These are phyloP conservation scores for Cytospora chrysosperma DNA, from an alignment of 2,329 filamentous ascomycete species.

Conservation along the genomic window DNA sequence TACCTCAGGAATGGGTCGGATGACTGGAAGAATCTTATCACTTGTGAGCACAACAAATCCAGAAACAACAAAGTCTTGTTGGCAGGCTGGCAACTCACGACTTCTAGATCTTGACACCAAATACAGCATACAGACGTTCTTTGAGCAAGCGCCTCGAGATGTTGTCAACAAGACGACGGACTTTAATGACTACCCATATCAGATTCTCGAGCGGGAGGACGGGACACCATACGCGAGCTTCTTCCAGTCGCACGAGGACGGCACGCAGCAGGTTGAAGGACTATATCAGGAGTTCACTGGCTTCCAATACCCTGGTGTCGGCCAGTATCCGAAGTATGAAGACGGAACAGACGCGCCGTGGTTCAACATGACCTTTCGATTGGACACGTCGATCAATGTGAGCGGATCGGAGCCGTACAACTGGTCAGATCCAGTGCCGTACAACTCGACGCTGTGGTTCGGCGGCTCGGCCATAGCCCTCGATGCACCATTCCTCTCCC, in stretches of 20 bases:
- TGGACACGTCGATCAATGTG: constrained; percentile 1
- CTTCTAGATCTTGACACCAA: not conserved
- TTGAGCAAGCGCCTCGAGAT: not conserved
- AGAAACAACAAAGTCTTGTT: not conserved
- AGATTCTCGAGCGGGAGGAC: too few species aligned
- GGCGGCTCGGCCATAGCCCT: constrained; percentile 7
- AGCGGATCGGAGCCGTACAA: not conserved
- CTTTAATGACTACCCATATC: not conserved
- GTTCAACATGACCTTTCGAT: constrained; percentile 6
- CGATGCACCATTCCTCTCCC: constrained; percentile 6
- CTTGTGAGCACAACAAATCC: not conserved
- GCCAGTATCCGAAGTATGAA: not conserved
- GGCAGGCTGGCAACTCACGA: not conserved
- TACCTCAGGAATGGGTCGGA: not conserved
- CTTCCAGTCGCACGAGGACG: too few species aligned
- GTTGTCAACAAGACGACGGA: not conserved
- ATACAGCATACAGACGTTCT: not conserved
- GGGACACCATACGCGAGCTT: not conserved
- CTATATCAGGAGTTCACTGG: constrained; percentile 8
- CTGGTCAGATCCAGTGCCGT: not conserved
- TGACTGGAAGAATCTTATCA: not conserved
- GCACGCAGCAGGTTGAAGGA: too few species aligned
- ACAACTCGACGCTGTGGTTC: constrained; percentile 16
- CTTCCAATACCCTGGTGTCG: constrained; percentile 7
- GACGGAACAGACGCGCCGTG: not conserved